Evolutionary conservation across 306 rosid genomes (phyloP), one percentile per base, ranked within the genome.

Genomic region (Prunus padus): DNA sequence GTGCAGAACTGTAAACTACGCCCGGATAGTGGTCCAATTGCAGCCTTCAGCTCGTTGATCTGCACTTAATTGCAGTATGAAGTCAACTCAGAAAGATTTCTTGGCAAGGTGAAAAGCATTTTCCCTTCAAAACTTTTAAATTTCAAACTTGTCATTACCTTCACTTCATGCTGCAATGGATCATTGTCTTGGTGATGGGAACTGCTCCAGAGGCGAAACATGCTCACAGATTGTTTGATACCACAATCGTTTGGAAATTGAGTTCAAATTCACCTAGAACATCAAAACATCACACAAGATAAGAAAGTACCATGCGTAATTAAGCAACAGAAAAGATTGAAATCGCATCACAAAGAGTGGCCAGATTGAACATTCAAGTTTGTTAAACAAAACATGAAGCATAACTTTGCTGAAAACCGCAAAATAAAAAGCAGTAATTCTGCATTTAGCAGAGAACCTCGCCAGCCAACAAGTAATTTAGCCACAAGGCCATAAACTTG

Each of bases 11-110:
- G 78, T 23, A n/a, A 73, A 69, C 70, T 77, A 4, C 80, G 73
- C 18, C 81, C 77, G 1, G 84, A 76, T 14, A 79, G 74, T 2
- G 91, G 91, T 80, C 96, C 97, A 25, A 83, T 74, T 52, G 91
- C 92, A 65, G 80, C 73, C 79, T 80, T 88, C 6, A 91, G 88
- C 79, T 91, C 98, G 8, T 84, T 76, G 54, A 89, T 76, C 98
- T 93, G 89, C 78, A 55, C 10, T 6, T 42, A 18, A 18, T 59
- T 23, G 5, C 57, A 23, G 16, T 18, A 15, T 13, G 28, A 25
- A 46, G 31, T 65, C 72, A 64, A 44, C 49, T 3, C 12, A 8
- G 49, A 64, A 33, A 19, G 16, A 33, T 30, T 8, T 30, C 8
- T 62, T 1, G 42, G 42, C 42, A 37, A 37, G 42, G 2, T 37